Evolutionary conservation across 2,329 filamentous ascomycete species (phyloP).

Genomic region (Fusarium palustre): DNA sequence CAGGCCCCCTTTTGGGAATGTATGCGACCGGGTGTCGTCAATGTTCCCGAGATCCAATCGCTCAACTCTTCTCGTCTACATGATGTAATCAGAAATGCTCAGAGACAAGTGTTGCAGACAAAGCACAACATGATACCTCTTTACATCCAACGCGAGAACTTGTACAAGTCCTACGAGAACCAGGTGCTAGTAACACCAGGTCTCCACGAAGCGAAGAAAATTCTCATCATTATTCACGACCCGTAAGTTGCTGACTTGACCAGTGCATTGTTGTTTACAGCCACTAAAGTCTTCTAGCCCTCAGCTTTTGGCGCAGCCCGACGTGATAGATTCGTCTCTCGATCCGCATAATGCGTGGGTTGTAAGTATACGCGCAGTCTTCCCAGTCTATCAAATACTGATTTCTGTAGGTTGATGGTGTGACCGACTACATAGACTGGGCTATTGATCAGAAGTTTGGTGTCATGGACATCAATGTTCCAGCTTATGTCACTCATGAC

Average conservation of each 20-base stretch:
- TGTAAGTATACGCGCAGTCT: conserved; percentile 64
- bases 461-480: conserved; percentile 92
- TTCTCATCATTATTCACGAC: conserved; percentile 91
- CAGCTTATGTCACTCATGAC: conserved; percentile 76
- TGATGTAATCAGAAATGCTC: conserved; percentile 82
- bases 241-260: conserved; percentile 67
- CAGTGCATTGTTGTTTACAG: neutral
- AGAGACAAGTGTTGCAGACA: conserved; percentile 76
- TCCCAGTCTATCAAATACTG: conserved; percentile 1
- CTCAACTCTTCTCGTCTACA: conserved; percentile 74
- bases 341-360: conserved; percentile 90
- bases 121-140: conserved; percentile 83
- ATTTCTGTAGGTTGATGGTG: conserved; percentile 76
- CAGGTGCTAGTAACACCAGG: conserved; percentile 85
- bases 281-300: conserved; percentile 60
- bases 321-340: conserved; percentile 76
- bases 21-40: conserved; percentile 76
- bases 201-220: conserved; percentile 72
- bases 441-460: conserved; percentile 80
- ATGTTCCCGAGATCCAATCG: conserved; percentile 63
- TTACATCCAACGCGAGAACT: conserved; percentile 77
- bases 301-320: conserved; percentile 74
- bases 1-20: conserved; percentile 86
- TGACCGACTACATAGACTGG: conserved; percentile 87
- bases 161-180: conserved; percentile 84